Base-by-base conservation (phyloP, 2,329 filamentous ascomycete genomes). In the Arthrocladium fulminans region DNA sequence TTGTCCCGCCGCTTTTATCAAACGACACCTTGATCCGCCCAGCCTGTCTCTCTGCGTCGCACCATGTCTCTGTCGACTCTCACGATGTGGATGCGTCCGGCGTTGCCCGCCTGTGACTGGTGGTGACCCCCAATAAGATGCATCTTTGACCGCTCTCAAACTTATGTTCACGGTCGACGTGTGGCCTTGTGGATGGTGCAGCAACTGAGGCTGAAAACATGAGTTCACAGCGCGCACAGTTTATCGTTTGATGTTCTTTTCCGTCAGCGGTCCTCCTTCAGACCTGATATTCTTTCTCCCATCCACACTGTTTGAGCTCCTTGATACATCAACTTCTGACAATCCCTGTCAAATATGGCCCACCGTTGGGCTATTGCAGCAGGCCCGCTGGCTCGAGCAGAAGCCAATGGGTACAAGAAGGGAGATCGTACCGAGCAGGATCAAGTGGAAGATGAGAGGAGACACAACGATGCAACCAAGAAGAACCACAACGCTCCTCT, bases 391-490 rank as follows among this genome's bases (percentile, higher is more conserved):
- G 37, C 20, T 35, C 19, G 15, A 35, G 27, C 17, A 29, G 40
- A 43, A 27, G 23, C 19, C 7, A 43, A 43, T 17, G 23, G 40
- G n/a, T 43, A 43, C 6, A 24, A 19, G 19, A 43, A 22, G n/a
- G 40, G 24, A 9, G 19, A 15, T 27, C 13, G 27, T 17, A 29
- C 8, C 13, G 41, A 44, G 17, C 13, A 44, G 22, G 41, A 37
- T 29, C 20, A 35, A n/a, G 20, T 35, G 5, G 4, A 15, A 29
- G 32, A 43, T 24, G 12, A 37, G 24, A 49, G 27, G 23, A 49
- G 30, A 32, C 17, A 49, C 10, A 35, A n/a, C 19, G 29, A 22
- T 34, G 23, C 35, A 42, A 49, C 39, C 8, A 29, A 44, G 25
- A 30, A 8, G 27, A 30, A 44, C 17, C 15, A 44, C 2, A 20